Percentiles rank a stretch among this genome's conserved stretches.
Evolutionary conservation across 1,284 basidiomycete genomes (phyloP).

Genomic region (Volvariella volvacea): DNA sequence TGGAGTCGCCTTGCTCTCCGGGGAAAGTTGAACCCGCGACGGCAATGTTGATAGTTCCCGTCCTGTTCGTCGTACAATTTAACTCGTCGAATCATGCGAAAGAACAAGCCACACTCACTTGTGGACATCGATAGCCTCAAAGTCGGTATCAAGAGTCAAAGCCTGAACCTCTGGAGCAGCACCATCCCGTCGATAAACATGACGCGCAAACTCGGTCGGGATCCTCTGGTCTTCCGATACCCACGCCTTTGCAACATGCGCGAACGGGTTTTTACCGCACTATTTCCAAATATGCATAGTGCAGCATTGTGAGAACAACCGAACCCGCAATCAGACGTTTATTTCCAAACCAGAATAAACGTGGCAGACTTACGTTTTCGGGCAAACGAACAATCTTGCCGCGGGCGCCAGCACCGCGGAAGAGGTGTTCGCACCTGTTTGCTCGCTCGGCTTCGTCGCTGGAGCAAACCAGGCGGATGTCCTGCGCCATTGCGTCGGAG

Average conservation of each 20-base stretch:
- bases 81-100: slow-evolving; percentile 27
- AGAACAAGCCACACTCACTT: too few species aligned
- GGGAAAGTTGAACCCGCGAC: slow-evolving; percentile 32
- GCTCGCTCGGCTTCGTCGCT: too few species aligned
- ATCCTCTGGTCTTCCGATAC: slow-evolving; percentile 35
- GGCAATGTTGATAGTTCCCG: slow-evolving; percentile 32
- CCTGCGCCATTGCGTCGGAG: slow-evolving; percentile 29
- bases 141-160: slow-evolving; percentile 37
- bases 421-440: slow-evolving; percentile 41
- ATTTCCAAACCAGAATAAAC: too few species aligned
- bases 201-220: slow-evolving; percentile 22
- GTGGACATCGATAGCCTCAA: slow-evolving; percentile 25
- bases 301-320: too few species aligned
- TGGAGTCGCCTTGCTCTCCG: slow-evolving; percentile 27
- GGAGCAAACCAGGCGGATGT: slow-evolving; percentile 43
- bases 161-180: slow-evolving; percentile 30
- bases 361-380: slow-evolving; percentile 38
- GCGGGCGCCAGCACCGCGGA: slow-evolving; percentile 34
- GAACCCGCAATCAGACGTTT: too few species aligned
- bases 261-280: slow-evolving; percentile 46
- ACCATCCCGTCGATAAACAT: slow-evolving; percentile 28
- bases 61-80: slow-evolving; percentile 13
- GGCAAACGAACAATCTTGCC: slow-evolving; percentile 47
- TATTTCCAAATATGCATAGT: too few species aligned
- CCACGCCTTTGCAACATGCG: slow-evolving; percentile 38